Evolutionary conservation across 257 asterid species (phyloP), one percentile per base, ranked within the genome.

Genomic region (Apocynum venetum): DNA sequence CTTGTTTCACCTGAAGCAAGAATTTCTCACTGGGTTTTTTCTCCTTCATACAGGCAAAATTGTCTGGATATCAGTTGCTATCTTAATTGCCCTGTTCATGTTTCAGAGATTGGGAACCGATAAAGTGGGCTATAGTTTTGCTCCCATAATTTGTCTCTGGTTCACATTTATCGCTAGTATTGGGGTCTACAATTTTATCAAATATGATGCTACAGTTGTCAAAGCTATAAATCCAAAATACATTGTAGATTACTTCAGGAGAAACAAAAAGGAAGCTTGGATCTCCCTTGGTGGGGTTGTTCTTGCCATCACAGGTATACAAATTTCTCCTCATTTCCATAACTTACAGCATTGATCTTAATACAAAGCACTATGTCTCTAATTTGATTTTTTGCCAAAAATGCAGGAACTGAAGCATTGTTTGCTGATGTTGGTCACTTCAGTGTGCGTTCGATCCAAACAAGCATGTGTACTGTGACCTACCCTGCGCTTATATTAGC

Each of bases 341-440:
- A n/a, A 19, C 73, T 48, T 70, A 35, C 46, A 13, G 44, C 36
- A 53, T n/a, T 53, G 25, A 3, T 41, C 56, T 13, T 53, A n/a
- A 31, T 51, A 13, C 5, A 51, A 10, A 51, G 14, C 14, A 51
- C 14, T 51, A 51, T 6, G 31, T 25, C 0, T 25, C 31, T 25
- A 25, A 25, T 25, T 49, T 41, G 56, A 52, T 72, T 13, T 44
- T 52, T 4, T 44, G 2, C 51, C 51, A n/a, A 1, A 48, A 68
- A 53, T 76, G 80, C 86, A 87, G 93, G 96, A 72, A 76, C 90
- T 1, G 97, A 90, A 79, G 97, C 97, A 7, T 60, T 92, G 44
- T 92, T 90, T 78, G 96, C 94, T 0, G 94, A 92, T 63, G 84
- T 92, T 36, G 96, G 90, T 1, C 96, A 92, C 72, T 90, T 92